phyloP scores from a whole-genome alignment of 495 filamentous ascomycete species.

The Aspergillus steynii region DNA sequence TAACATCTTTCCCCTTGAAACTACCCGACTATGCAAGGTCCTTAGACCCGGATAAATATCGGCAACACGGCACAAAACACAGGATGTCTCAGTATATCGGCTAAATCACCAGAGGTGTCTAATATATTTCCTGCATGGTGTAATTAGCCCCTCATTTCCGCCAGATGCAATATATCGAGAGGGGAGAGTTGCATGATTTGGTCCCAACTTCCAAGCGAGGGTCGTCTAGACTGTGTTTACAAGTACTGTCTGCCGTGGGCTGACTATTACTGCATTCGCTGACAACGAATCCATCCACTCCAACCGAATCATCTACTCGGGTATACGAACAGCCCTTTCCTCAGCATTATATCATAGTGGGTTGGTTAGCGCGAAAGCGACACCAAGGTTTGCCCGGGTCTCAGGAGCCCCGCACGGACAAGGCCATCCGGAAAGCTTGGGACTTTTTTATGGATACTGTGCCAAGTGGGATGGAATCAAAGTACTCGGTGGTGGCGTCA shows the following conservation, averaged over 20 bases:
- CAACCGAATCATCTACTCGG: neutral
- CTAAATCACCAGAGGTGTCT: neutral
- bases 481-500: neutral
- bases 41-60: neutral
- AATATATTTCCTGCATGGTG: neutral
- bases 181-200: too few species aligned
- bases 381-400: neutral
- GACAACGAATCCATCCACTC: neutral
- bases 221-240: too few species aligned
- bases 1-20: too few species aligned
- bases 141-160: too few species aligned
- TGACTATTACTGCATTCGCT: too few species aligned
- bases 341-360: neutral
- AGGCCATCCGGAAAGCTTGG: neutral
- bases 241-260: too few species aligned
- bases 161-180: too few species aligned
- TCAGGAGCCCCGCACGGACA: neutral
- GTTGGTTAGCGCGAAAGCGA: neutral
- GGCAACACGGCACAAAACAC: neutral
- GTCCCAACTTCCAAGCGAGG: too few species aligned
- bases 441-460: neutral
- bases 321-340: too few species aligned
- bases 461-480: neutral
- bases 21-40: neutral
- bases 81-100: neutral